Conservation (phyloP, 495 filamentous ascomycete genomes). For the Lepraria neglecta region DNA sequence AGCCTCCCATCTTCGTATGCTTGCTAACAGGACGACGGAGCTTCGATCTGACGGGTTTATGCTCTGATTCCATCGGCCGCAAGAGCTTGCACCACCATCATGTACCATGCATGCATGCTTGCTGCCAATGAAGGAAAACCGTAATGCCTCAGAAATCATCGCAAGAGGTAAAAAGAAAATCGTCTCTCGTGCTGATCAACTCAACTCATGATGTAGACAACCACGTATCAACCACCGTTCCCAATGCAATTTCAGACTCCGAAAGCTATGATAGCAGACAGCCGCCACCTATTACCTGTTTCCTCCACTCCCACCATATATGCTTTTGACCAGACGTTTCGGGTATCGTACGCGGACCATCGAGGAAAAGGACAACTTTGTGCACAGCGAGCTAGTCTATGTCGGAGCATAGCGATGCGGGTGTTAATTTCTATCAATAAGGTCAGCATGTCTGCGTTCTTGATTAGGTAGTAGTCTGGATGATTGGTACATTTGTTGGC, state of each 20-base stretch:
- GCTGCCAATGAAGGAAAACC: conserved; percentile 11
- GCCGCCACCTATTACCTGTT: conserved; percentile 23
- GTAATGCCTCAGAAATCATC: conserved; percentile 5
- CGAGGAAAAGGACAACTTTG: conserved; percentile 22
- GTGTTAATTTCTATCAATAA: conserved; percentile 16
- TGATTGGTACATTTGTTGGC: conserved; percentile 61
- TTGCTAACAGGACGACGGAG: not conserved
- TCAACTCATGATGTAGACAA: conserved; percentile 19
- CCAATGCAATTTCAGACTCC: conserved; percentile 24
- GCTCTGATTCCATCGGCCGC: conserved; percentile 14
- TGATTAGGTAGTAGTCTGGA: too few species aligned
- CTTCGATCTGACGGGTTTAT: conserved; percentile 1
- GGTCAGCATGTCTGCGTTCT: conserved; percentile 12
- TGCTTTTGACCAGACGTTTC: conserved; percentile 23
- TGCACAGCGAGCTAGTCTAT: conserved; percentile 22
- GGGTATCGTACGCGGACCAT: conserved; percentile 26
- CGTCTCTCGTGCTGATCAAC: conserved; percentile 19
- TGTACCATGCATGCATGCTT: conserved; percentile 11
- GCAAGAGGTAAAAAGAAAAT: conserved; percentile 18
- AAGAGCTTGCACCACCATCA: conserved; percentile 10
- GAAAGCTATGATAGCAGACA: conserved; percentile 23
- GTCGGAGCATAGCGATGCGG: conserved; percentile 18
- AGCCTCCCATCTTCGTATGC: conserved; percentile 9
- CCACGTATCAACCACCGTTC: conserved; percentile 9
- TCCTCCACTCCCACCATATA: conserved; percentile 31